These are phyloP conservation scores for Globisporangium ultimum DNA, from an alignment of 352 stramenopile species.

Conservation along the genomic window DNA sequence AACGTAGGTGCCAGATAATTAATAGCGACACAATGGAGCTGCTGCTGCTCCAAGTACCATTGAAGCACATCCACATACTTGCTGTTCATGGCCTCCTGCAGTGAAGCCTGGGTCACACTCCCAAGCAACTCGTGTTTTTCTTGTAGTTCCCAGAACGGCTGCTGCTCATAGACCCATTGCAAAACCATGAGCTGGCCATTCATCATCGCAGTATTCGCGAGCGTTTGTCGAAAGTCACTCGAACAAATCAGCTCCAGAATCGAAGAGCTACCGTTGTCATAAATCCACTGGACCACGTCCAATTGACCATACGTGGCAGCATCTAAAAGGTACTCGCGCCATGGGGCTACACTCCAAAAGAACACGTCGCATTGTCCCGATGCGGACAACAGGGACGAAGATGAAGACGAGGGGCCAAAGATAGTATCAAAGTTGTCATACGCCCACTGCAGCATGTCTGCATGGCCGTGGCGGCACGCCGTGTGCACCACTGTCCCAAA, in stretches of 20 bases:
- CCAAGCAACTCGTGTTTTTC: no score
- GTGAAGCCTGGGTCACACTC: no score
- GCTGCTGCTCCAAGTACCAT: conserved; percentile 1
- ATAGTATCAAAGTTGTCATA: conserved; percentile 4
- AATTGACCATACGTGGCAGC: conserved; percentile 23
- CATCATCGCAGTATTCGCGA: conserved; percentile 18
- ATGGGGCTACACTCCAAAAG: not conserved
- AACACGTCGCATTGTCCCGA: not conserved
- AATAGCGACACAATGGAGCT: not conserved
- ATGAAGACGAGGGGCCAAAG: no score
- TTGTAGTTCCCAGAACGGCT: no score
- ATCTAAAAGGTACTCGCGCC: not conserved
- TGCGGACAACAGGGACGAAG: no score
- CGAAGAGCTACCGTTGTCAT: conserved; percentile 17
- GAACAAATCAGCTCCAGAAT: conserved; percentile 12
- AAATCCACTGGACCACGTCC: conserved; percentile 37
- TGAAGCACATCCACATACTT: no score
- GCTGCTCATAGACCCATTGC: no score
- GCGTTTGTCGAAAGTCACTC: conserved; percentile 16
- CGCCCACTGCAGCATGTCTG: conserved; percentile 36
- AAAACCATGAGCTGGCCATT: no score
- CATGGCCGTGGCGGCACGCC: conserved; percentile 24
- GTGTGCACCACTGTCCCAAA: conserved; percentile 28
- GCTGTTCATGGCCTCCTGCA: no score
- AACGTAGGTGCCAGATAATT: not conserved